phyloP scores from a whole-genome alignment of 345 rosid genomes.

The Rhodamnia argentea region DNA sequence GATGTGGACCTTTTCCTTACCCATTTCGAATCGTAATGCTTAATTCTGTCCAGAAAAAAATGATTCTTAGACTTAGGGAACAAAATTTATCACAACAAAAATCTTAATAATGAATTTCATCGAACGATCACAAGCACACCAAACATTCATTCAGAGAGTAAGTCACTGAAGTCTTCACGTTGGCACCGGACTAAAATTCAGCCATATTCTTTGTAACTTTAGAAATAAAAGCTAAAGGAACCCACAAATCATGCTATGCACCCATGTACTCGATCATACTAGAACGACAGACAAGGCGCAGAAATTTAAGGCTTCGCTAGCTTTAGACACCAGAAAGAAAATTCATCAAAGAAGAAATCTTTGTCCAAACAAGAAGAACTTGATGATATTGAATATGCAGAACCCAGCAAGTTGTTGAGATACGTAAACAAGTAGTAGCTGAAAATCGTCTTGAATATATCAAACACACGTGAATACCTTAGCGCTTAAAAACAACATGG shows the following conservation, averaged over 20 bases:
- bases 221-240: neutral
- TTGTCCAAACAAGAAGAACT: neutral
- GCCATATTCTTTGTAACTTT: neutral
- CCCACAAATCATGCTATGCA: neutral
- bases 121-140: neutral
- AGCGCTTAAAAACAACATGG: neutral
- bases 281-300: neutral
- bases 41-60: neutral
- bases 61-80: neutral
- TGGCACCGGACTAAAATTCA: neutral
- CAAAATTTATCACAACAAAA: neutral
- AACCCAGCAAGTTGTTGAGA: neutral
- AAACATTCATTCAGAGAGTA: neutral
- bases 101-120: neutral
- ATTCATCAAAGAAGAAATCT: neutral
- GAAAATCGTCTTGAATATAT: neutral
- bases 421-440: neutral
- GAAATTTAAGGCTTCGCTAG: neutral
- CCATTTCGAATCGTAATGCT: slow-evolving; percentile 18
- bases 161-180: neutral
- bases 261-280: neutral
- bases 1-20: slow-evolving; percentile 66
- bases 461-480: neutral
- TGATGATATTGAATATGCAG: neutral
- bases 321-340: neutral